Base-by-base conservation (phyloP, 1,139 yeast species). In the Williopsis jadinii region DNA sequence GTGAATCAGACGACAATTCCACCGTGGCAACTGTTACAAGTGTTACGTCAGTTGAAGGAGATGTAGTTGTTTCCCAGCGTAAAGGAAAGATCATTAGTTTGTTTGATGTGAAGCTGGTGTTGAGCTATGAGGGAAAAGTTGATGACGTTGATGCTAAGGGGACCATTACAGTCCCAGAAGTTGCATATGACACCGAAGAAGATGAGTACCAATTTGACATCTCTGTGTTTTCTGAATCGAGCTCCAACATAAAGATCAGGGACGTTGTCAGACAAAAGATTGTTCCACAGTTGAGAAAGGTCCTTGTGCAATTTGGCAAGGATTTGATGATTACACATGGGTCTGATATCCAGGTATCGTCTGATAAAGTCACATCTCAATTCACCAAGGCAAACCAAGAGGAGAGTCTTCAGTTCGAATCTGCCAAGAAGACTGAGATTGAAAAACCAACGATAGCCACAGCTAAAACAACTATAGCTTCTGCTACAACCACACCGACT, bases 11-110 rank as follows among this genome's bases (percentile, higher is more conserved):
- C 11, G 51, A 52, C 29, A 64, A 61, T 14, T 67, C 55, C 27
- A 63, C 60, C 12, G 66, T 55, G 11, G 64, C 58, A 8, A 53
- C 60, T 3, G 70, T 90, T 37, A 61, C 70, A 28, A 61, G 70
- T 12, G 71, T 88, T 11, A 77, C 86, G 14, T 73, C 84, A 8
- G 74, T 90, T 30, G 95, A 85, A 53, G 99, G 99, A 39, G 99
- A 92, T 54, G 95, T 88, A 47, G 97, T 88, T 59, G 97, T 92
- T 30, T 84, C 87, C 48, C 98, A 92, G 67, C 80, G 98, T 54
- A 92, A 94, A 64, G 98, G 99, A 14, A 90, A 92, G 61, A 95
- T 92, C 34, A 90, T 92, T 54, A 85, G 95, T 3, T 68, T 92
- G 46, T 92, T 86, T 62, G 98, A 92, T 58, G 67, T 94, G 60